Conservation (phyloP, 305 asterid species). For the Striga hermonthica region DNA sequence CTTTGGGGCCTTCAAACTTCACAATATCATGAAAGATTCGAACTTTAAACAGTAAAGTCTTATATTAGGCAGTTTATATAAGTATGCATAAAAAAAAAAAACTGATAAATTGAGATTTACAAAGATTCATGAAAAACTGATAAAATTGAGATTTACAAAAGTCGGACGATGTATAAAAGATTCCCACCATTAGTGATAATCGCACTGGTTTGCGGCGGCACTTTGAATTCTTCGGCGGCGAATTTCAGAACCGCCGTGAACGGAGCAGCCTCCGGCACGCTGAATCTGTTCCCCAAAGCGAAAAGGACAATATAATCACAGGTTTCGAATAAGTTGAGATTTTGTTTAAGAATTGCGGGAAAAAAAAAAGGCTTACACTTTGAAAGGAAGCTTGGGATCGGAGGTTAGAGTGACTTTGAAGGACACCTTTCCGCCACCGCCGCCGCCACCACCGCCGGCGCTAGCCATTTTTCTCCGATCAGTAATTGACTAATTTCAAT, state of each 20-base stretch:
- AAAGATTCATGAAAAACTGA: no score
- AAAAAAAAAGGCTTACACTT: conserved; percentile 56
- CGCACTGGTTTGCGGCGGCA: conserved; percentile 81
- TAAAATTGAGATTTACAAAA: no score
- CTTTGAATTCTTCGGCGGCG: conserved; percentile 85
- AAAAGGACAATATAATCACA: not conserved
- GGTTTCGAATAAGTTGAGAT: not conserved
- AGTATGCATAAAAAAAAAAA: no score
- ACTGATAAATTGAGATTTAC: no score
- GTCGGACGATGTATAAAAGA: no score
- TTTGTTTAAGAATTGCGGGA: not conserved
- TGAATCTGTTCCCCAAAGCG: conserved; percentile 47
- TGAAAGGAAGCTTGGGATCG: conserved; percentile 94
- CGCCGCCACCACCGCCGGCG: conserved; percentile 42
- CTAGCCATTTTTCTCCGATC: conserved; percentile 46
- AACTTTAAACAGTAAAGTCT: not conserved
- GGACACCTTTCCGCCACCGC: conserved; percentile 80
- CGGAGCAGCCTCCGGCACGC: conserved; percentile 95
- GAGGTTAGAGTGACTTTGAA: conserved; percentile 92
- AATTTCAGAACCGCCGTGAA: conserved; percentile 80
- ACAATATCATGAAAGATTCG: not conserved
- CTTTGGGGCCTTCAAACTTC: no score
- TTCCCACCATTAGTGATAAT: conserved; percentile 65
- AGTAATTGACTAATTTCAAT: no score
- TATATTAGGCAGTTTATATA: no score